phyloP scores from a whole-genome alignment of 2,329 filamentous ascomycete species.

The Claviceps sp. region DNA sequence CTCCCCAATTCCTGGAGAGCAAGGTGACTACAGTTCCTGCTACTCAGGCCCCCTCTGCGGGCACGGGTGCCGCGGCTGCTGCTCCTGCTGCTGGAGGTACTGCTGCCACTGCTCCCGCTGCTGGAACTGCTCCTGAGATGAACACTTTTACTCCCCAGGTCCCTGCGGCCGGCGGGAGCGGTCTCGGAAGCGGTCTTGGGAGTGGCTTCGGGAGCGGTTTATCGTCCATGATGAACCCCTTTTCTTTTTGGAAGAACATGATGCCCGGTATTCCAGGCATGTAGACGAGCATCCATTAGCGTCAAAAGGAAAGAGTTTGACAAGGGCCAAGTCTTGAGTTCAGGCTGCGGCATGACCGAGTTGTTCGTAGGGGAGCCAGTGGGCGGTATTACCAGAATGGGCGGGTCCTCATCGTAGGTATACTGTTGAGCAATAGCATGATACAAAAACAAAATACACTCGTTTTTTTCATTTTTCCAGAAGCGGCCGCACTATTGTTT shows the following conservation, averaged over 20 bases:
- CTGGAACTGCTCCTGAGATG: neutral
- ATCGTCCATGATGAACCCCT: neutral
- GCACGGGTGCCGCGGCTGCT: neutral
- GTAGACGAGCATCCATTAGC: neutral
- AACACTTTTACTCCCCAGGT: neutral
- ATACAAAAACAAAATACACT: neutral
- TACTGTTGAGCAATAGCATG: neutral
- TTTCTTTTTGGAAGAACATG: neutral
- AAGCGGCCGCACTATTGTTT: neutral
- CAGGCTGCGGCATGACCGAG: neutral
- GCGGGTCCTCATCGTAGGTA: no score
- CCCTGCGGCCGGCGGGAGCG: neutral
- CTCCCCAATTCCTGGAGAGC: slow-evolving; percentile 13
- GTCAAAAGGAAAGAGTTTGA: neutral
- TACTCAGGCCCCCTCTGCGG: neutral
- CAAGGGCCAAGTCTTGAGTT: neutral
- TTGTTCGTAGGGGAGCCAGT: neutral
- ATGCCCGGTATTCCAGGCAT: neutral
- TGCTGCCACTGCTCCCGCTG: neutral
- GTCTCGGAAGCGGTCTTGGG: no score
- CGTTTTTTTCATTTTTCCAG: neutral
- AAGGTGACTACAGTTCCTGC: neutral
- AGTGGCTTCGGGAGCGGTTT: neutral
- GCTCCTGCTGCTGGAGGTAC: neutral
- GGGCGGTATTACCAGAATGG: no score